Evolutionary conservation across 352 stramenopile species (phyloP).

Genomic region (Phytopythium helicoides): DNA sequence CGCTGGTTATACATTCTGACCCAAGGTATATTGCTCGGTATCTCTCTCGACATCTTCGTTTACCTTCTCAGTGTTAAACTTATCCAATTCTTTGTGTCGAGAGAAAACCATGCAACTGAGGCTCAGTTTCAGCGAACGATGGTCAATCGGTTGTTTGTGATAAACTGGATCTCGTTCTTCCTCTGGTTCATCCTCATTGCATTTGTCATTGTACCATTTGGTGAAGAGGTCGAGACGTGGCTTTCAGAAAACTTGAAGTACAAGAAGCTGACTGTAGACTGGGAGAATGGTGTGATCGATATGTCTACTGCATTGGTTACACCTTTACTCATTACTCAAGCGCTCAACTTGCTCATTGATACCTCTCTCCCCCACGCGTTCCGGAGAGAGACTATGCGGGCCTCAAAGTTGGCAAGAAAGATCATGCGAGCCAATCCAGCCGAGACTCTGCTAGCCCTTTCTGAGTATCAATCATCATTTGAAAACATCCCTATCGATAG

Average conservation of each 20-base stretch:
- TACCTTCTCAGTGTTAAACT: conserved; percentile 84
- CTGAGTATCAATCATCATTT: conserved; percentile 81
- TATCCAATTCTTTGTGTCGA: conserved; percentile 76
- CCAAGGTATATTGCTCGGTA: conserved; percentile 78
- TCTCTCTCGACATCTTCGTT: conserved; percentile 83
- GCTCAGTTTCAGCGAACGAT: conserved; percentile 82
- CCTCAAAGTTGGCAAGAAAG: conserved; percentile 73
- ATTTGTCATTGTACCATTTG: conserved; percentile 87
- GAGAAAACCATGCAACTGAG: conserved; percentile 82
- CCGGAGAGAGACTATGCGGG: conserved; percentile 58
- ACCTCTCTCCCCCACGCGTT: conserved; percentile 69
- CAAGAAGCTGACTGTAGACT: conserved; percentile 78
- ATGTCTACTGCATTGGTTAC: conserved; percentile 88
- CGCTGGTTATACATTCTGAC: conserved; percentile 84
- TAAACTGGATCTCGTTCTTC: conserved; percentile 91
- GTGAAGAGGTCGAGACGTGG: conserved; percentile 76
- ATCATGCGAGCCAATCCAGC: conserved; percentile 82
- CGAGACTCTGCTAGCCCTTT: conserved; percentile 76
- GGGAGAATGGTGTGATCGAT: conserved; percentile 83
- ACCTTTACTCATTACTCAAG: conserved; percentile 80
- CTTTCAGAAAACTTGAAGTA: conserved; percentile 75
- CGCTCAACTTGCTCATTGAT: conserved; percentile 83
- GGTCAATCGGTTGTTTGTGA: conserved; percentile 83
- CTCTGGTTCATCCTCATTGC: conserved; percentile 89
- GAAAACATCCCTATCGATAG: conserved; percentile 50